These are phyloP conservation scores for Farysia itapuensis DNA, from an alignment of 1,284 basidiomycete species.

Conservation along the genomic window DNA sequence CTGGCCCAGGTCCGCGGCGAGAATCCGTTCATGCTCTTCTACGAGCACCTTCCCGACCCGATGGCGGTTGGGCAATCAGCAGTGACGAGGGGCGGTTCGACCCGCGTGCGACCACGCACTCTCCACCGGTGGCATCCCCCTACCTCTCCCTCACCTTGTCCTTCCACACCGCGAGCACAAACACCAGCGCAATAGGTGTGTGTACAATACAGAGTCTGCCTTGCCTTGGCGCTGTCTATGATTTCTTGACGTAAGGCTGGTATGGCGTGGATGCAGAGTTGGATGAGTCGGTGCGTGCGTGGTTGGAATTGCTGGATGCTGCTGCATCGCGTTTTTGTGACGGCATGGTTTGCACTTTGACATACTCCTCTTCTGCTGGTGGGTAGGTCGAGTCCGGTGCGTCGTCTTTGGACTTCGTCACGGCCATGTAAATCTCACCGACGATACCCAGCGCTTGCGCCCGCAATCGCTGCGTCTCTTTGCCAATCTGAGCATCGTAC, in stretches of 20 bases:
- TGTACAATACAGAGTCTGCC: background rate
- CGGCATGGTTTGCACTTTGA: conserved; percentile 40
- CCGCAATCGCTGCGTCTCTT: conserved; percentile 54
- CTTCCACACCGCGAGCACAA: background rate
- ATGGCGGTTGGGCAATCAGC: too few species aligned
- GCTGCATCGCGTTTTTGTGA: conserved; percentile 28
- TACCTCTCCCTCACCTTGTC: background rate
- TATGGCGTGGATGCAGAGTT: background rate
- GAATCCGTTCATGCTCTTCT: conserved; percentile 57
- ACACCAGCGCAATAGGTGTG: background rate
- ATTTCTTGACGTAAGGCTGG: conserved; percentile 1
- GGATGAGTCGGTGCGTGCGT: too few species aligned
- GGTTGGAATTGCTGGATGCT: background rate
- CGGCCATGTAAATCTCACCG: conserved; percentile 39
- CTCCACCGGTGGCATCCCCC: conserved; percentile 32
- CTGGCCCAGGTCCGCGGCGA: conserved; percentile 47
- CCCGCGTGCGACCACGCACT: conserved; percentile 10
- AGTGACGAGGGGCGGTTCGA: too few species aligned
- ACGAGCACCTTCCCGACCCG: too few species aligned
- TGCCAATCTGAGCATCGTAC: conserved; percentile 60
- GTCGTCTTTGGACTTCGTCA: conserved; percentile 30
- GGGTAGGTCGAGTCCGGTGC: background rate
- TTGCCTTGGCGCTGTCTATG: background rate
- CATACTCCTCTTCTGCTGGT: conserved; percentile 22
- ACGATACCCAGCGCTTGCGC: conserved; percentile 53